Evolutionary conservation across 495 filamentous ascomycete genomes (phyloP), one percentile per base, ranked within the genome.

Genomic region (Lophiostoma macrostomum): DNA sequence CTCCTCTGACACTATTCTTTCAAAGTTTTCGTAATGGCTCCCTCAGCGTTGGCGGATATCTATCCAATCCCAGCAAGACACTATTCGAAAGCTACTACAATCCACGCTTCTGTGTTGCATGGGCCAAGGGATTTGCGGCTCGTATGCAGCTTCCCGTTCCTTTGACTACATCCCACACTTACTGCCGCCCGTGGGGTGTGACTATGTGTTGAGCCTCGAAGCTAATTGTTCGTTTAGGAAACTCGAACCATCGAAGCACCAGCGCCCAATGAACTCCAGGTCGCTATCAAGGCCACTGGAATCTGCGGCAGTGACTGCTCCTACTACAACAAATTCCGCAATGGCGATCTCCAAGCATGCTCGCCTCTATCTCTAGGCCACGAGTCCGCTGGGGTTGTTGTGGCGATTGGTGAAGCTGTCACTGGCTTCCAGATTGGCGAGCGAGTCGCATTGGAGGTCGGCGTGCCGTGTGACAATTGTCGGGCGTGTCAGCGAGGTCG

Each of bases 121-220:
- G 65, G 65, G 39, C 56, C 65, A 58, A 66, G 58, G 55, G 61
- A 68, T 37, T 53, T 68, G 54, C 56, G 61, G 32, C 51, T 68
- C 24, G 65, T 68, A 68, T 53, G 59, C 42, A 35, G n/a, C 23
- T 44, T 43, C 50, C 60, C 52, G 14, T 56, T 50, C 28, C 49
- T 14, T 59, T 53, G 24, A 40, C 38, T 42, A 30, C 29, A 53
- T 48, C 58, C 61, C 46, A 42, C 63, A 44, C 50, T 36, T 50
- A 14, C 38, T 52, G 28, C 20, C 30, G 24, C n/a, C 60, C 53
- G 61, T 57, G 54, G 50, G 58, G 60, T 38, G 36, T 32, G 48
- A 36, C 16, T 34, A 48, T 47, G 38, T 58, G 30, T 58, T 38
- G 23, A 46, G 31, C 30, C 13, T 34, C 50, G 41, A 54, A 37